Conservation (phyloP, 2,329 filamentous ascomycete species). For the Penicillium freii region DNA sequence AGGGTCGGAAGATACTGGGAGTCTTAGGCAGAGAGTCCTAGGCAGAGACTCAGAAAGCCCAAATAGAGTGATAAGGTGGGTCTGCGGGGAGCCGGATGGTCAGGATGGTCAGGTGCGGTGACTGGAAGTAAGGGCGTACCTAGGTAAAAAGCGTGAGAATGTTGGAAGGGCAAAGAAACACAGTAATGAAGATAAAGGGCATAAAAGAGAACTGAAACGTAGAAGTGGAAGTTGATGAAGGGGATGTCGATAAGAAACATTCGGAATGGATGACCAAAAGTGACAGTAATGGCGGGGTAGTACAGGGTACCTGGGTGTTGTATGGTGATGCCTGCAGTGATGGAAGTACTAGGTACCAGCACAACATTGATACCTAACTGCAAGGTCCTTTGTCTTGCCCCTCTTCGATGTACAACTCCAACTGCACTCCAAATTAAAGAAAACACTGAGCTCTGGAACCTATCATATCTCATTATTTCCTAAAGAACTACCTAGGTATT, state of each 20-base stretch:
- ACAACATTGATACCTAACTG: background rate
- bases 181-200: background rate
- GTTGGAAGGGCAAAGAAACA: background rate
- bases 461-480: background rate
- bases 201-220: background rate
- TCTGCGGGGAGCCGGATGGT: slow-evolving; percentile 10
- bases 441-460: background rate
- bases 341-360: background rate
- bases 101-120: background rate
- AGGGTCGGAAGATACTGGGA: slow-evolving; percentile 8
- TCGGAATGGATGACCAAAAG: slow-evolving; percentile 8
- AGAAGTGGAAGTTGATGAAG: background rate
- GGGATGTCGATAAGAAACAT: slow-evolving; percentile 1
- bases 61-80: slow-evolving; percentile 14
- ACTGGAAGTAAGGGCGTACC: background rate
- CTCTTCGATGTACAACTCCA: background rate
- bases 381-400: background rate
- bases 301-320: slow-evolving; percentile 1
- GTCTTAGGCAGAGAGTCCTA: slow-evolving; percentile 1
- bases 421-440: background rate
- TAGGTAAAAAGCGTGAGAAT: background rate
- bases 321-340: background rate
- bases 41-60: slow-evolving; percentile 5
- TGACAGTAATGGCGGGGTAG: slow-evolving; percentile 10
- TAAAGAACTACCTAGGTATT: background rate